Evolutionary conservation across 192 early-diverging fungal genomes (phyloP), one percentile per base, ranked within the genome.

Genomic region (Coemansia sp.): DNA sequence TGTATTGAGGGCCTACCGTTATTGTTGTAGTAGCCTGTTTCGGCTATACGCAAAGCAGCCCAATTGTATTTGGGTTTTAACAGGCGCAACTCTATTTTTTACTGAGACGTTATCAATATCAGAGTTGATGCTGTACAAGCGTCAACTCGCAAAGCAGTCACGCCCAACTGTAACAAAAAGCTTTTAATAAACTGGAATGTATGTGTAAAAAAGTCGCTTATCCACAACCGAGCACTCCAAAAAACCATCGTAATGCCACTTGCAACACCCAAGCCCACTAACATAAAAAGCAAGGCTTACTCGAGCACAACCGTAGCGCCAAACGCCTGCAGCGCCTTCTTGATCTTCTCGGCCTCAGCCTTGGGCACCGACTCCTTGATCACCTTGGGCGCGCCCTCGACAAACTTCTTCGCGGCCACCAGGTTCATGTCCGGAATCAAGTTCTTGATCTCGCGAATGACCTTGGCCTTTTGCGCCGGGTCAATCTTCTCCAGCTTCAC

Each of bases 401-500:
- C 95, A 83, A 98, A 97, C 86, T 98, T 98, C 87, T 98, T 98
- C 70, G 97, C 97, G 71, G 96, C 97, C 19, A 98, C 93, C 80
- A 98, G 80, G 85, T 93, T 97, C 63, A 93, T 90, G 57, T 93
- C 93, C 19, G 94, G 93, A 6, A 94, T 75, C 62, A 98, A 71
- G 73, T 86, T 90, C 87, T 97, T 97, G 65, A 98, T 94, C 83
- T 98, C 97, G 76, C 92, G 89, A 67, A 98, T 98, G 51, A 98
- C 87, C 86, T 98, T 98, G 65, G 97, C 94, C 83, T 98, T 98
- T 60, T 91, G 80, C 22, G 90, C 88, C 22, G 94, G 89, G 67
- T 97, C 93, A 61, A 96, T 90, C 88, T 94, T 94, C 62, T 94
- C 93, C 32, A 98, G 87, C 84, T 90, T 98, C 63, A 98, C 92